phyloP scores from a whole-genome alignment of 164 flowering plant species.

The Magnolia officinalis region DNA sequence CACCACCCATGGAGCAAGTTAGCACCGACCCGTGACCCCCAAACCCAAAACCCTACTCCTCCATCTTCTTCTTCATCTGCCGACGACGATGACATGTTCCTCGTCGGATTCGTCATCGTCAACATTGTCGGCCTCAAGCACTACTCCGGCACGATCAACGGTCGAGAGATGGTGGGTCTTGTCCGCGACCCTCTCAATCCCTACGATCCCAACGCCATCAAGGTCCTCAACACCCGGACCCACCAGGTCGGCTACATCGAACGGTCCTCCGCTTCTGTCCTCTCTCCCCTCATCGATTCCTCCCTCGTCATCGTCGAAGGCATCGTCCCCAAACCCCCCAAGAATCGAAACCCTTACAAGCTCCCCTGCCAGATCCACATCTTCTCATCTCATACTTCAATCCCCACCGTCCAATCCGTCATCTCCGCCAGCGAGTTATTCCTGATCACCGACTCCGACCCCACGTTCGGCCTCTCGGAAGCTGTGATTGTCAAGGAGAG shows the following conservation, averaged over 20 bases:
- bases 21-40: not conserved
- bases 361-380: constrained; percentile 72
- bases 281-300: constrained; percentile 61
- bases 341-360: constrained; percentile 20
- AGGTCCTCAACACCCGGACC: constrained; percentile 53
- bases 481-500: constrained; percentile 52
- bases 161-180: constrained; percentile 77
- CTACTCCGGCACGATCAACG: constrained; percentile 58
- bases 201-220: constrained; percentile 68
- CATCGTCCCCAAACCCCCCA: constrained; percentile 52
- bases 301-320: constrained; percentile 42
- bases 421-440: constrained; percentile 42
- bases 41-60: not conserved
- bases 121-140: constrained; percentile 68
- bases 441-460: constrained; percentile 33
- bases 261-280: constrained; percentile 46
- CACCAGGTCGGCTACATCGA: constrained; percentile 78
- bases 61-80: not conserved
- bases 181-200: constrained; percentile 74
- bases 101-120: constrained; percentile 63
- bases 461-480: constrained; percentile 54
- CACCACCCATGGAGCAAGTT: not conserved
- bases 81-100: constrained; percentile 25
- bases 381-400: constrained; percentile 42
- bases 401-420: constrained; percentile 26